Evolutionary conservation across 768 basidiomycete genomes (phyloP), one percentile per base, ranked within the genome.

Genomic region (Suillus weaverae): DNA sequence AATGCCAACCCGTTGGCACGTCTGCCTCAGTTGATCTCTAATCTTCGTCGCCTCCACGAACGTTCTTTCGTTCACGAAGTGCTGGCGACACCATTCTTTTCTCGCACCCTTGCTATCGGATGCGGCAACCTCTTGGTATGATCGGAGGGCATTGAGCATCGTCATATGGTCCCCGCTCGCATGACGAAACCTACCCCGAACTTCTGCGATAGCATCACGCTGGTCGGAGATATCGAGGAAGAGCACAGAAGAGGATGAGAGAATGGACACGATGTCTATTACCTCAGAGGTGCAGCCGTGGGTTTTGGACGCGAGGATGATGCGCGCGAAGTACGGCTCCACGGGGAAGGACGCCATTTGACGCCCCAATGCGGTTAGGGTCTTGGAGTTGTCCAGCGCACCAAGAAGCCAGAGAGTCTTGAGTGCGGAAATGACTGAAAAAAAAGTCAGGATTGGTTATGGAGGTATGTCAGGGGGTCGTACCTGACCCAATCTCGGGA

Each of bases 261-360:
- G 81, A 33, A 99, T 76, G 11, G 95, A 89, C 66, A 98, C 81
- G 69, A 99, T 90, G 70, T 91, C 88, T 68, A 98, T 80, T 44
- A 97, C 82, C 75, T 97, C 94, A 20, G 80, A 72, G 0, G 90
- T 86, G 78, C 94, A 98, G 2, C 83, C 84, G 61, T 88, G 79
- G 22, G 85, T 83, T 71, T 86, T 84, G 1, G 97, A 92, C 16
- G 91, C 90, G 61, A 99, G 79, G 38, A 99, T 78, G 48, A 90
- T 85, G 36, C 94, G 88, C 0, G 95, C 87, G 62, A 89, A 85
- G 38, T 86, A 79, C 1, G 97, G 95, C 69, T 98, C 95, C n/a
- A 97, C 85, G 3, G 97, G 97, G 72, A 96, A 94, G n/a, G 80
- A 72, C 4, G 95, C 89, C 92, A 99, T 98, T 66, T 87, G 79